Base-by-base conservation (phyloP, 1,284 basidiomycete genomes). In the Volvariella surrecta region DNA sequence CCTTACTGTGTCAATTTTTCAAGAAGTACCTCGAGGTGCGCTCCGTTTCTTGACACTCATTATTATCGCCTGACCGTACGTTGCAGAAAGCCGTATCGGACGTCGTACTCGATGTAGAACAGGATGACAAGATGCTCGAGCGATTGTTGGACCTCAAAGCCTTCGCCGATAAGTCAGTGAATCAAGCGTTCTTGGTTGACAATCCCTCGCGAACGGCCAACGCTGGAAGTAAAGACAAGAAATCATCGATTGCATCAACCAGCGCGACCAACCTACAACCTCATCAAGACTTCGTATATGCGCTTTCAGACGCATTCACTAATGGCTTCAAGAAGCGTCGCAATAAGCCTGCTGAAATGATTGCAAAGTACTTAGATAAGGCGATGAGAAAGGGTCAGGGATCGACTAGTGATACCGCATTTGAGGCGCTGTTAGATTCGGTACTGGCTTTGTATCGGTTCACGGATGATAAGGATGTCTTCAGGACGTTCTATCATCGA, bases 401-500 rank as follows among this genome's bases (percentile, higher is more conserved):
- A 39, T 71, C 73, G 10, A 72, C 74, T 48, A 78, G 76, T 8
- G 89, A 94, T 47, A 67, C 63, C 4, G 78, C 79, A 46, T 91
- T 92, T 59, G 76, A 83, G 46, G 62, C 64, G 1, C 63, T 77
- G 39, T 68, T 99, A 37, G 82, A 92, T 52, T 75, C 73, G n/a
- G 88, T 82, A 4, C 70, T 98, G 35, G 78, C 70, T 15, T 63
- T 99, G 39, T 95, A 96, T 62, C 73, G 92, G 37, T 96, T 82
- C 60, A 93, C 91, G 2, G 79, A 87, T 44, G 90, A 93, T 59
- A 91, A 89, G 60, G 91, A 95, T 55, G 89, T 93, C 15, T 97
- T 97, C 64, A 82, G 94, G 54, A 88, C 88, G 22, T 98, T 96
- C 65, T 99, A 98, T 63, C 87, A 89, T 57, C 80, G 89, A 7